Conservation (phyloP, 371 early-diverging fungal species). For the Phascolomyces articulosus region DNA sequence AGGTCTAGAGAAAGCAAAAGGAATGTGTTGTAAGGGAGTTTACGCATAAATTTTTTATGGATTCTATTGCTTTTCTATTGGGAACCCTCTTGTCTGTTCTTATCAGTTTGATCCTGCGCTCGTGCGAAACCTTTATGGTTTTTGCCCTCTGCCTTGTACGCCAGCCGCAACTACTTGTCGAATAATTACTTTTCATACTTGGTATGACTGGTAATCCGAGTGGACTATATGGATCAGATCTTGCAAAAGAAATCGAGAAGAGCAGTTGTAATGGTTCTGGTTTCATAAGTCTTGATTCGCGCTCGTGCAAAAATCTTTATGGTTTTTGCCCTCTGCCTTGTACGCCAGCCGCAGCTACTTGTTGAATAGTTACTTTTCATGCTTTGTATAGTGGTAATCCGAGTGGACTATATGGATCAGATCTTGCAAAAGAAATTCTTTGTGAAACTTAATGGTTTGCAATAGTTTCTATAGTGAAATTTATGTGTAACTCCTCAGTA, state of each 20-base stretch:
- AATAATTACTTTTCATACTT: conserved; percentile 3
- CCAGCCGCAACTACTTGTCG: conserved; percentile 10
- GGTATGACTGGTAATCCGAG: conserved; percentile 4
- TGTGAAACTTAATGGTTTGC: no score
- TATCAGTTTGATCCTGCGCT: not conserved
- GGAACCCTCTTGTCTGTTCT: no score
- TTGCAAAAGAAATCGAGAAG: conserved; percentile 3
- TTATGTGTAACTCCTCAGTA: no score
- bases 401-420: not conserved
- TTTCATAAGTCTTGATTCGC: not conserved
- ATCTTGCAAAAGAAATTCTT: not conserved
- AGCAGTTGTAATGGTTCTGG: not conserved
- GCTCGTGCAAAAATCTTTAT: conserved; percentile 1
- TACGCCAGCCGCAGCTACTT: conserved; percentile 9
- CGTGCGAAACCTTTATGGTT: conserved; percentile 9
- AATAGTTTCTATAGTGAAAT: no score
- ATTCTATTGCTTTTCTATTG: no score
- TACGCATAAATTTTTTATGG: no score
- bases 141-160: conserved; percentile 8
- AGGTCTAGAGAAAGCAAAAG: no score
- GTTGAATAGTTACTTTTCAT: not conserved
- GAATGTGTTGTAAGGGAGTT: no score
- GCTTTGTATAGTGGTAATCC: not conserved
- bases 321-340: conserved; percentile 10
- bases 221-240: not conserved